Percentiles rank a stretch among this genome's conserved stretches.
Evolutionary conservation across 768 basidiomycete species (phyloP).

Genomic region (Boletales sp.): DNA sequence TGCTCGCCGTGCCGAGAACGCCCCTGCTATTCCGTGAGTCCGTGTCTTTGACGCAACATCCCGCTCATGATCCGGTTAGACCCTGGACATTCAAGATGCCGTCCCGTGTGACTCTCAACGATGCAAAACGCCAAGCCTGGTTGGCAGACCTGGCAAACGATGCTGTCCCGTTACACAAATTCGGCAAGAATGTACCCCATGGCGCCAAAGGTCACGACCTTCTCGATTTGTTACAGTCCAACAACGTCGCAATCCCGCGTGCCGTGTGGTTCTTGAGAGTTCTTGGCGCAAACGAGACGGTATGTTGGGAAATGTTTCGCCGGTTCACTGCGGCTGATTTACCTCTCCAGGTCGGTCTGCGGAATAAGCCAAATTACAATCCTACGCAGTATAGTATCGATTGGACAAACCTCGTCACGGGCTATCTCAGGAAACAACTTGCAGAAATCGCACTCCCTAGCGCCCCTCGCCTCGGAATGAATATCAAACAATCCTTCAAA

Average conservation of each 20-base stretch:
- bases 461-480: constrained; percentile 69
- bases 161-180: constrained; percentile 72
- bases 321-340: background rate
- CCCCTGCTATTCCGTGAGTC: constrained; percentile 63
- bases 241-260: constrained; percentile 73
- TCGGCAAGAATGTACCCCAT: constrained; percentile 84
- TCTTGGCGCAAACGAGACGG: constrained; percentile 84
- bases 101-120: constrained; percentile 77
- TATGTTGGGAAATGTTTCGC: constrained; percentile 24
- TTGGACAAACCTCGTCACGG: constrained; percentile 78
- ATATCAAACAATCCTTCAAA: constrained; percentile 83
- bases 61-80: constrained; percentile 23
- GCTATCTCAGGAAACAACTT: constrained; percentile 81
- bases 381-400: constrained; percentile 82
- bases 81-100: constrained; percentile 74
- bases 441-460: constrained; percentile 76
- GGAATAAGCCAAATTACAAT: constrained; percentile 77
- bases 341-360: constrained; percentile 55
- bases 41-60: background rate
- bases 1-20: constrained; percentile 51
- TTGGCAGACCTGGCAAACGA: constrained; percentile 81
- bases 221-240: constrained; percentile 71
- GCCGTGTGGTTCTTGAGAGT: constrained; percentile 89
- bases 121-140: constrained; percentile 77
- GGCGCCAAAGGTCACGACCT: constrained; percentile 84